These are phyloP conservation scores for Alternaria ethzedia DNA, from an alignment of 2,329 filamentous ascomycete genomes.

Conservation along the genomic window DNA sequence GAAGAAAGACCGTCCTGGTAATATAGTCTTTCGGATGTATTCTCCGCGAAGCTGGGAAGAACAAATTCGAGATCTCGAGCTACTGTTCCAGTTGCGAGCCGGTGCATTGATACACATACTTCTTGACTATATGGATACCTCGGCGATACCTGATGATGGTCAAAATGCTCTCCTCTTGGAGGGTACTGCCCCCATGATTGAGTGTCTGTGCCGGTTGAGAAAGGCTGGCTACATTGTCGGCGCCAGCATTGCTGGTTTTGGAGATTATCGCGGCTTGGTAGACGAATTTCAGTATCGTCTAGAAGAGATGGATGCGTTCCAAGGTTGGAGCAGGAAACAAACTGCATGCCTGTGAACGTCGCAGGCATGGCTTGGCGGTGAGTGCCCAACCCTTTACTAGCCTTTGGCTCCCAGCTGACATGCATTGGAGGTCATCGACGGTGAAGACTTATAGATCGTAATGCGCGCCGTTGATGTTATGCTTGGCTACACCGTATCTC, in stretches of 20 bases:
- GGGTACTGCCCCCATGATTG: not conserved
- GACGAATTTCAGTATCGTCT: not conserved
- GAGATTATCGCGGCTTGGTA: not conserved
- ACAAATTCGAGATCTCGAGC: not conserved
- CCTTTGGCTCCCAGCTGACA: not conserved
- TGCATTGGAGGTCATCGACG: not conserved
- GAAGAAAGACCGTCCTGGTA: not conserved
- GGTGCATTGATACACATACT: not conserved
- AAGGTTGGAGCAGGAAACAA: not conserved
- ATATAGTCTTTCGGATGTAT: not conserved
- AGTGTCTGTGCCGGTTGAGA: not conserved
- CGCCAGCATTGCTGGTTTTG: not conserved
- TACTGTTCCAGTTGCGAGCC: not conserved
- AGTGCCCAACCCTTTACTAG: not conserved
- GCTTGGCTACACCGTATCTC: not conserved
- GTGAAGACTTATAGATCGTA: not conserved
- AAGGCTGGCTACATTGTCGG: not conserved
- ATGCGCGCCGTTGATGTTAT: not conserved
- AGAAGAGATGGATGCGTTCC: not conserved
- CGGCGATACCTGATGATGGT: not conserved
- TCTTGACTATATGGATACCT: not conserved
- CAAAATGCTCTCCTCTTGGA: not conserved
- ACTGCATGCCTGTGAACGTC: not conserved
- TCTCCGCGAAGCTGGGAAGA: not conserved
- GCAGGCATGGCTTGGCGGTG: not conserved